Evolutionary conservation across 805 yeast species (phyloP).

Genomic region (Lachancea kluyveri): DNA sequence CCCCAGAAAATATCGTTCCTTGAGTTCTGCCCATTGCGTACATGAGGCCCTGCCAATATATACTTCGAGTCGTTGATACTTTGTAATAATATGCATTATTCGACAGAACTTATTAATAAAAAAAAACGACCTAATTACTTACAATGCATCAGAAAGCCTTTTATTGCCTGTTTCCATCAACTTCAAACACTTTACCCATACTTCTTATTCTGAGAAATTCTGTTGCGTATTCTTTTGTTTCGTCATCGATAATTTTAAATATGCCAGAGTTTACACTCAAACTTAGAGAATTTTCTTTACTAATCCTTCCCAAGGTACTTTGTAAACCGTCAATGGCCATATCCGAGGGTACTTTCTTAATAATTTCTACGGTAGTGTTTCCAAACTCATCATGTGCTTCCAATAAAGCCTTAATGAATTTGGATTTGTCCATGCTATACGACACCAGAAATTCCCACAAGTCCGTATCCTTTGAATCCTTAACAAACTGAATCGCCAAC

Average conservation of each 20-base stretch:
- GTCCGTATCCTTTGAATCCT: constrained; percentile 61
- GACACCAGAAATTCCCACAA: constrained; percentile 73
- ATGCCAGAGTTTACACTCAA: constrained; percentile 50
- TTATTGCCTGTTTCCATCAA: background rate
- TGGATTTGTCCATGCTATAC: constrained; percentile 64
- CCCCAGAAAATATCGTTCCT: too few relatives aligned
- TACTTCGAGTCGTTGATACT: too few relatives aligned
- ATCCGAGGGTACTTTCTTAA: constrained; percentile 55
- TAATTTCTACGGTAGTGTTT: constrained; percentile 59
- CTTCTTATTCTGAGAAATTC: constrained; percentile 28
- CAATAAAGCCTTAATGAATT: constrained; percentile 69
- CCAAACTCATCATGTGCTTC: constrained; percentile 59
- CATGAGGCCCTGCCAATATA: too few relatives aligned
- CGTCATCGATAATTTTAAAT: constrained; percentile 46
- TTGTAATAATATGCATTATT: background rate
- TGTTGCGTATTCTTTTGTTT: constrained; percentile 36
- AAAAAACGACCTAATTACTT: too few relatives aligned
- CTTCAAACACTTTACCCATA: constrained; percentile 23
- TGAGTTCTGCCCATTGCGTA: too few relatives aligned
- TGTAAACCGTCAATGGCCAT: constrained; percentile 62
- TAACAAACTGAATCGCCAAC: constrained; percentile 75
- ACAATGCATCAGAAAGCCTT: background rate
- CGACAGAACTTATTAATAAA: too few relatives aligned
- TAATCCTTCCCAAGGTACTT: constrained; percentile 52
- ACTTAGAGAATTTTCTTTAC: constrained; percentile 55